Base-by-base conservation (phyloP, 306 rosid genomes). In the Ormosia semicastrata region DNA sequence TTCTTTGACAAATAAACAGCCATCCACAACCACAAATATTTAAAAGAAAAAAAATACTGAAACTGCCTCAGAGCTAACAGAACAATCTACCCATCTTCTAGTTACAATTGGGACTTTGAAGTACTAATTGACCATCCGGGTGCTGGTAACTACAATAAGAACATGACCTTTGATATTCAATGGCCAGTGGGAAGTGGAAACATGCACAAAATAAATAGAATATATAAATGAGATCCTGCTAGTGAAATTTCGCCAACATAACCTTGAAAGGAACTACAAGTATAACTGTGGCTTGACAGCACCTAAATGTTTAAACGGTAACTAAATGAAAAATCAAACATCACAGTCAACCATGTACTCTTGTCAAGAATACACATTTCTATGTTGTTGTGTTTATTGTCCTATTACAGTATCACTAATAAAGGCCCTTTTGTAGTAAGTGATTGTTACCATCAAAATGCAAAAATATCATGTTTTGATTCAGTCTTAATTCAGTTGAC, bases 311-410 rank as follows among this genome's bases (percentile, higher is more conserved):
- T 94, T 85, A 94, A 84, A 44, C 89, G 94, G 57, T 94, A 97
- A 88, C 89, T 94, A 76, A 97, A 83, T 69, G 97, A 89, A 75
- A 92, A 89, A 89, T 94, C 98, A 90, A 94, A 94, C 88, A 90
- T 74, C 76, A 94, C 97, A 6, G 98, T 94, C 91, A 94, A 86
- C 88, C 97, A 94, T 33, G 98, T 94, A 75, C 94, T 94, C 84
- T 89, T 92, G 89, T 94, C 97, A 85, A 94, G 97, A 73, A 97
- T 94, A 49, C 98, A 92, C 94, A 94, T 86, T 94, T 94, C 98
- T 97, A 94, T 68, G 87, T 81, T 24, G 94, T 91, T 64, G 98
- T 94, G 75, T 91, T 93, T 97, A 97, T 89, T 94, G 97, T 50
- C 98, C 98, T 72, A 91, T 82, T 69, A 80, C 84, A 24, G 97